Evolutionary conservation across 2,329 filamentous ascomycete genomes (phyloP).

Genomic region (Scedosporium dehoogii): DNA sequence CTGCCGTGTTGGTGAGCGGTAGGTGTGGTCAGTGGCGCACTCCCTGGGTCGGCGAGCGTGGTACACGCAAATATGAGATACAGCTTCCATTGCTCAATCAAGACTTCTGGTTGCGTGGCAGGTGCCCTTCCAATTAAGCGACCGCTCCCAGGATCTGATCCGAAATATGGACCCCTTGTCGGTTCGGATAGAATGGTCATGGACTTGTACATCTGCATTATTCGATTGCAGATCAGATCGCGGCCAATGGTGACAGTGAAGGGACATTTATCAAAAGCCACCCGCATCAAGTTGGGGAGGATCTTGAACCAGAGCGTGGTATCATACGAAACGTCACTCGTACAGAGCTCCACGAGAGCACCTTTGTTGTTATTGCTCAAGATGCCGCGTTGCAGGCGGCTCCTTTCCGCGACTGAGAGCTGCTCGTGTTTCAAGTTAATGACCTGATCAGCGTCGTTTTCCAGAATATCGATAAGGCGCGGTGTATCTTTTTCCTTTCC

Average conservation of each 20-base stretch:
- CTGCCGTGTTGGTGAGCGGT: slow-evolving; percentile 59
- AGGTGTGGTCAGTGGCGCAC: slow-evolving; percentile 33
- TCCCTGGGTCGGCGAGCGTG: slow-evolving; percentile 76
- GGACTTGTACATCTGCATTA: slow-evolving; percentile 84
- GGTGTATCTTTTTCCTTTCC: slow-evolving; percentile 50
- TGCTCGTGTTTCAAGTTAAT: slow-evolving; percentile 90
- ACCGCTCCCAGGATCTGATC: slow-evolving; percentile 46
- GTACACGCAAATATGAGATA: slow-evolving; percentile 97
- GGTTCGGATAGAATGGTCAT: slow-evolving; percentile 73
- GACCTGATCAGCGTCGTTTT: slow-evolving; percentile 78
- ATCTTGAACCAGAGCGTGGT: slow-evolving; percentile 96
- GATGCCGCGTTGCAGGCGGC: slow-evolving; percentile 81
- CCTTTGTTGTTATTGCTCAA: slow-evolving; percentile 75
- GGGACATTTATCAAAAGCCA: slow-evolving; percentile 83
- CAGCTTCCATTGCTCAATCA: slow-evolving; percentile 96
- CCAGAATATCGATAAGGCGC: slow-evolving; percentile 83
- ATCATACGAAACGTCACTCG: slow-evolving; percentile 91
- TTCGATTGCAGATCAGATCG: slow-evolving; percentile 84
- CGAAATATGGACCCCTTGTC: slow-evolving; percentile 53
- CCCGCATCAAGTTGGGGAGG: slow-evolving; percentile 87
- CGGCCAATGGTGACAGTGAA: slow-evolving; percentile 85
- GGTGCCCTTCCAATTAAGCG: slow-evolving; percentile 43
- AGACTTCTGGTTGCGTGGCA: slow-evolving; percentile 69
- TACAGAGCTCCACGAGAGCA: slow-evolving; percentile 85
- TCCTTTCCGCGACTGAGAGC: slow-evolving; percentile 83